These are phyloP conservation scores for Symbiotaphrina buchneri DNA, from an alignment of 495 filamentous ascomycete genomes.

Conservation along the genomic window DNA sequence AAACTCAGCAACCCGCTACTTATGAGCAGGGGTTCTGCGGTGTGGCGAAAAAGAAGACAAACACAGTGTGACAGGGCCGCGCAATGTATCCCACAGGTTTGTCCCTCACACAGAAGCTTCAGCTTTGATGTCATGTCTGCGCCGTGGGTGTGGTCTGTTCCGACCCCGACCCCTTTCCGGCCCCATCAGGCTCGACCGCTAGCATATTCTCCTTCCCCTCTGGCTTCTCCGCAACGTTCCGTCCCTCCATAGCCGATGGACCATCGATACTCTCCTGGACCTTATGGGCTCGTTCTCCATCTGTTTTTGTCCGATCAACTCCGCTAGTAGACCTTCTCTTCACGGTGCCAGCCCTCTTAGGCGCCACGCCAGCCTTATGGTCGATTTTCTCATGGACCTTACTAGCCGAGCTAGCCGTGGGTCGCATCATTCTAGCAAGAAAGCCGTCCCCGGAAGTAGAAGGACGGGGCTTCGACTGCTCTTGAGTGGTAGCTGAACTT, in stretches of 20 bases:
- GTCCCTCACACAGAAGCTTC: too few species aligned
- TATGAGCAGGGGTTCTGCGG: too few species aligned
- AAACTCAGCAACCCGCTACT: too few species aligned
- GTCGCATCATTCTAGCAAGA: constrained; percentile 81
- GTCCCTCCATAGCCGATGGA: neutral
- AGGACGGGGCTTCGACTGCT: constrained; percentile 10
- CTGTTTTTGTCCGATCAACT: neutral
- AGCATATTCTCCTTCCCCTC: neutral
- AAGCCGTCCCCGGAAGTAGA: constrained; percentile 47
- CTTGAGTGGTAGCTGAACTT: constrained; percentile 20
- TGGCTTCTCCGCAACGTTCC: neutral
- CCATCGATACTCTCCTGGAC: neutral
- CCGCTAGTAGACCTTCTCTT: neutral
- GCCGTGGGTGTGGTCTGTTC: too few species aligned
- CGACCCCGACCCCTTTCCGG: too few species aligned
- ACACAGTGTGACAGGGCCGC: too few species aligned
- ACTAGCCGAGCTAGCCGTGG: constrained; percentile 55
- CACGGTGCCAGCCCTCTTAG: neutral
- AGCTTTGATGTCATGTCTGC: too few species aligned
- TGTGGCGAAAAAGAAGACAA: too few species aligned
- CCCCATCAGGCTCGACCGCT: neutral
- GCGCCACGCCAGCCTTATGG: neutral
- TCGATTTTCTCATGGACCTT: constrained; percentile 54
- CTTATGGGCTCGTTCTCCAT: neutral
- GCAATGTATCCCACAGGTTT: too few species aligned